phyloP scores from a whole-genome alignment of 176 grass and related monocot genomes.

The Oryza longistaminata region DNA sequence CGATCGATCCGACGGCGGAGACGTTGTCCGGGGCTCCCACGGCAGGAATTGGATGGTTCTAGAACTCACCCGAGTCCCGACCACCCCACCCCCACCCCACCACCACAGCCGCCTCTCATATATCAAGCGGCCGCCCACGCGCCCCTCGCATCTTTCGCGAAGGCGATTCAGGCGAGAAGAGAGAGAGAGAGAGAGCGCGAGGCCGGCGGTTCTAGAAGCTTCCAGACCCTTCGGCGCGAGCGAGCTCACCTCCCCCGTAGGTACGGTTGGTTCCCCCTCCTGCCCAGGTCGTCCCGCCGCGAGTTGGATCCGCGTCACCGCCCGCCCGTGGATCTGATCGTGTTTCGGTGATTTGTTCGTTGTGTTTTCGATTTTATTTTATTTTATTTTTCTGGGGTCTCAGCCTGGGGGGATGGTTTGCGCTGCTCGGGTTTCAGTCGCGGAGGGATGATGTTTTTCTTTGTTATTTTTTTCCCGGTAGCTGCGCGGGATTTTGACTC shows the following conservation, averaged over 20 bases:
- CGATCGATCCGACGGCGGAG: neutral
- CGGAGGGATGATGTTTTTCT: neutral
- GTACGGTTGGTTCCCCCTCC: conserved; percentile 19
- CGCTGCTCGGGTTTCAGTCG: neutral
- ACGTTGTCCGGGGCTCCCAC: neutral
- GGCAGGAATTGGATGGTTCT: conserved; percentile 48
- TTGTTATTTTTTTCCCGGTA: neutral
- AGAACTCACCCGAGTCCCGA: conserved; percentile 42
- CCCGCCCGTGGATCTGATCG: conserved; percentile 19
- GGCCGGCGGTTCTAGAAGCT: neutral
- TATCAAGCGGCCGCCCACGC: neutral
- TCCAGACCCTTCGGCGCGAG: neutral
- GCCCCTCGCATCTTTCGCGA: neutral
- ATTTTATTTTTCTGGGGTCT: neutral
- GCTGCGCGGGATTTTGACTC: neutral
- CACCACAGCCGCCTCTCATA: neutral
- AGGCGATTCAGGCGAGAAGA: neutral
- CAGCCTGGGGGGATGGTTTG: neutral
- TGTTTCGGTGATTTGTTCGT: neutral
- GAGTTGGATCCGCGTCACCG: neutral
- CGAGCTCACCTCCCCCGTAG: neutral
- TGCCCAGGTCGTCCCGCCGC: neutral
- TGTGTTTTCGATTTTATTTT: neutral
- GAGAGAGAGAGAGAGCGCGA: neutral
- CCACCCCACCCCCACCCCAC: neutral